Percentiles rank a stretch among this genome's conserved stretches.
These are phyloP conservation scores for Eucalyptus regnans DNA, from an alignment of 345 rosid species.

Conservation along the genomic window DNA sequence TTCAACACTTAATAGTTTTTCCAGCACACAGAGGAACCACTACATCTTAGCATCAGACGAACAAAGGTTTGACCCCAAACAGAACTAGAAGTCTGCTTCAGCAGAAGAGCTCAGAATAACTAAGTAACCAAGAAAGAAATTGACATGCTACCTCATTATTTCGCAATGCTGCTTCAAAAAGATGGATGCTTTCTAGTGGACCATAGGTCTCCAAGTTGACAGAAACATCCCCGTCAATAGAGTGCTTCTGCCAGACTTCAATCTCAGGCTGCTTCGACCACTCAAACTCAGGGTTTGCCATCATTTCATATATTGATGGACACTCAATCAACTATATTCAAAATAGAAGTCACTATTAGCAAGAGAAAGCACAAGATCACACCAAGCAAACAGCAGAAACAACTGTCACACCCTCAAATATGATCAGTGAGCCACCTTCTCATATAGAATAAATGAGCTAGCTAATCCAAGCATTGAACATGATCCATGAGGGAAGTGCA, in stretches of 20 bases:
- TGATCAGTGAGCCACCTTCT: neutral
- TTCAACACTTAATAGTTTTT: neutral
- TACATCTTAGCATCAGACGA: neutral
- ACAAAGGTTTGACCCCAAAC: neutral
- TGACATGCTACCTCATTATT: slow-evolving; percentile 49
- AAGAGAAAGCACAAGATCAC: neutral
- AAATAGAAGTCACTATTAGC: neutral
- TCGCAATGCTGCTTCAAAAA: slow-evolving; percentile 64
- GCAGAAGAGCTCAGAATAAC: neutral
- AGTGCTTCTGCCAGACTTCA: slow-evolving; percentile 57
- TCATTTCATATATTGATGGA: slow-evolving; percentile 87
- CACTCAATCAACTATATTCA: slow-evolving; percentile 61
- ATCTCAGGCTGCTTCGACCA: slow-evolving; percentile 64
- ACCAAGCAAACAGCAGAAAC: neutral
- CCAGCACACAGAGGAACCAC: neutral
- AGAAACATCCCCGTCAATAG: slow-evolving; percentile 26
- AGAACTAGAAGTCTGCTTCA: neutral
- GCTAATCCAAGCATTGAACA: neutral
- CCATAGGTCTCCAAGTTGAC: slow-evolving; percentile 49
- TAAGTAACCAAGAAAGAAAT: neutral
- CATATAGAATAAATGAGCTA: neutral
- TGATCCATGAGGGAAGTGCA: neutral
- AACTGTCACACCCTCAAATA: neutral
- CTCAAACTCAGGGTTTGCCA: slow-evolving; percentile 67
- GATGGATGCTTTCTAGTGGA: slow-evolving; percentile 27